Conservation (phyloP, 2,329 filamentous ascomycete genomes). For the Metarhizium anisopliae region DNA sequence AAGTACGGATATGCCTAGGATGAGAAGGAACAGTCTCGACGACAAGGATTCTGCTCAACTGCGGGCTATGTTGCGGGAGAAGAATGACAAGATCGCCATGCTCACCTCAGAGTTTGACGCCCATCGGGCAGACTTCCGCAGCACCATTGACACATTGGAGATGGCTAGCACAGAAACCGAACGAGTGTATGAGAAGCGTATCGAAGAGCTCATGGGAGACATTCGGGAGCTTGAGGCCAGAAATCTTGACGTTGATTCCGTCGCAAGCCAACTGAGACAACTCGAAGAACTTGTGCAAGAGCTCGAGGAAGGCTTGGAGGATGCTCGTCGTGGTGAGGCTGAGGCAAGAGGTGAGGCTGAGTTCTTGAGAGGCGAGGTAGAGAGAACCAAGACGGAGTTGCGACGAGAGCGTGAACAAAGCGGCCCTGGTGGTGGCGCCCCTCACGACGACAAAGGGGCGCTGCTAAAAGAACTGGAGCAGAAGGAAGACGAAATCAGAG, state of each 20-base stretch:
- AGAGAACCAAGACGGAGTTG: slow-evolving; percentile 80
- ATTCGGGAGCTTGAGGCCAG: slow-evolving; percentile 74
- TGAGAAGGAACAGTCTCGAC: slow-evolving; percentile 42
- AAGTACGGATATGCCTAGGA: slow-evolving; percentile 34
- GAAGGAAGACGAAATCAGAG: slow-evolving; percentile 94
- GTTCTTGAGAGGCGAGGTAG: slow-evolving; percentile 88
- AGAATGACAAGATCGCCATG: slow-evolving; percentile 92
- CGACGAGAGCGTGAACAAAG: slow-evolving; percentile 78
- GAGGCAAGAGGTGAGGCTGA: slow-evolving; percentile 94
- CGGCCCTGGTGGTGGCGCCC: slow-evolving; percentile 27
- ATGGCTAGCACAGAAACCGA: slow-evolving; percentile 93
- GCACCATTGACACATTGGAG: slow-evolving; percentile 93
- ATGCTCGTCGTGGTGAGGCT: slow-evolving; percentile 86
- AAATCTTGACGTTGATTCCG: slow-evolving; percentile 81
- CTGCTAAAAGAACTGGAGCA: slow-evolving; percentile 73
- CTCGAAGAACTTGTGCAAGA: slow-evolving; percentile 94
- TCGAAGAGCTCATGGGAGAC: slow-evolving; percentile 77
- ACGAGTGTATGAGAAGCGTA: slow-evolving; percentile 88
- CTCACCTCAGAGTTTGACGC: slow-evolving; percentile 91
- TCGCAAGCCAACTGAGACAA: slow-evolving; percentile 87
- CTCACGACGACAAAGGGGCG: slow-evolving; percentile 34
- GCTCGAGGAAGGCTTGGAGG: slow-evolving; percentile 91
- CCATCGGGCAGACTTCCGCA: slow-evolving; percentile 90
- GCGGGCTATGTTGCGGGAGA: slow-evolving; percentile 76
- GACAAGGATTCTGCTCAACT: slow-evolving; percentile 70